Base-by-base conservation (phyloP, 2,329 filamentous ascomycete species). In the Fusarium piperis region DNA sequence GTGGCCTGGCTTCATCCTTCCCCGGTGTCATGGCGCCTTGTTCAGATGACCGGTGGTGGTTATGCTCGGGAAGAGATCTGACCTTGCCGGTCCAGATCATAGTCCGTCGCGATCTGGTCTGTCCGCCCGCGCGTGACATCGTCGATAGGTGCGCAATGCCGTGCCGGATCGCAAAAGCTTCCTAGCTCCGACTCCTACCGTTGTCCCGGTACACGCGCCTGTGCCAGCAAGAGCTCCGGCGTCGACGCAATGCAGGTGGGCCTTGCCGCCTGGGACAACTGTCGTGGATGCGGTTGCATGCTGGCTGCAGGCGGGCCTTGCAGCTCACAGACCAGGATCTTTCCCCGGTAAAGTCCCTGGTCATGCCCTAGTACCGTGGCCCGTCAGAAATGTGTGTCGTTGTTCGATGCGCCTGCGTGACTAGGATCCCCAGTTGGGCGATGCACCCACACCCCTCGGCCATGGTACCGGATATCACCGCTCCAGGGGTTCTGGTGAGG, bases 291-390 rank as follows among this genome's bases (percentile, higher is more conserved):
- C 41, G 65, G 73, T 71, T 70, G 74, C 73, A 76, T 74, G 52
- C 70, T 72, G 66, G 59, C 64, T 55, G 70, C 68, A 70, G 63
- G 72, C 68, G 74, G 74, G 67, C 74, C 74, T 74, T 76, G 72
- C 74, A 76, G 74, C 65, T 67, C 56, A 59, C 62, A 23, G 39
- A 52, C 64, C 65, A 74, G 70, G 73, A 67, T 69, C 59, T 55
- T 73, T 66, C 71, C 73, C 74, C 71, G 69, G 69, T 72, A 70
- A 61, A 53, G 55, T 38, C 64, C 74, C 73, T 74, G 62, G 63
- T 41, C 58, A 65, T 72, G 72, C 72, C 65, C 58, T 66, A 72
- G 65, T 55, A 75, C 66, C 61, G 62, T 64, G 68, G 62, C 65
- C 72, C 65, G 62, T 68, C 65, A 72, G 66, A 72, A 66, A 60